Evolutionary conservation across 2,329 filamentous ascomycete genomes (phyloP), one percentile per base, ranked within the genome.

Genomic region (Trichoderma breve): DNA sequence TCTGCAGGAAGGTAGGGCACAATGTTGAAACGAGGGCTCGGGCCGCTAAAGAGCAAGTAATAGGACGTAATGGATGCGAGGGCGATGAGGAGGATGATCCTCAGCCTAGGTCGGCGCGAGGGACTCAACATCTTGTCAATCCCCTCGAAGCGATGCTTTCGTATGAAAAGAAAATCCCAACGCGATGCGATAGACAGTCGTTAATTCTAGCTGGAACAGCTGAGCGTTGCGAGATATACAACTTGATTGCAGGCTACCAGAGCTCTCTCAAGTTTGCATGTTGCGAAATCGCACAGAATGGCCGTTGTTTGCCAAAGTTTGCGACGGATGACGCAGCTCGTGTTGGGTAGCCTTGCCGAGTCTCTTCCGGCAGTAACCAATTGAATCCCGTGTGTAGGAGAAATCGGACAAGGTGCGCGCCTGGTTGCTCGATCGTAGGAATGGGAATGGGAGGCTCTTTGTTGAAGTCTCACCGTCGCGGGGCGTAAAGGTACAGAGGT

Each of bases 11-110:
- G 72, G 70, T 79, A 80, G 2, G 81, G 81, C 11, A 83, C 81
- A 26, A 82, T 79, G 63, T 78, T 81, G 51, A 82, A 76, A 26
- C 75, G 77, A 11, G 79, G 76, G 15, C 76, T 73, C 15, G 81
- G 79, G 24, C 78, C 79, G 73, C 80, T 82, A 71, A 85, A 81
- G 24, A 85, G 73, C 57, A 86, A 74, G 75, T 82, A 84, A 75
- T 85, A 86, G 39, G 84, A 79, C n/a, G 81, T 79, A 24, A 83
- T 74, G 43, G 81, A 76, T 34, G 82, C 82, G 26, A 85, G 71
- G 36, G 79, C 78, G 28, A 85, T 76, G 43, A 86, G 74, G 11
- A 86, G 74, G 34, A 86, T 74, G 51, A 82, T 79, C 76, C 81
- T 83, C 69, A 84, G 82, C 72, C 84, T 80, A 60, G 83, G 78